Percentiles rank a stretch among this genome's conserved stretches.
Conservation (phyloP, 2,329 filamentous ascomycete genomes). For the Cercospora sp. region DNA sequence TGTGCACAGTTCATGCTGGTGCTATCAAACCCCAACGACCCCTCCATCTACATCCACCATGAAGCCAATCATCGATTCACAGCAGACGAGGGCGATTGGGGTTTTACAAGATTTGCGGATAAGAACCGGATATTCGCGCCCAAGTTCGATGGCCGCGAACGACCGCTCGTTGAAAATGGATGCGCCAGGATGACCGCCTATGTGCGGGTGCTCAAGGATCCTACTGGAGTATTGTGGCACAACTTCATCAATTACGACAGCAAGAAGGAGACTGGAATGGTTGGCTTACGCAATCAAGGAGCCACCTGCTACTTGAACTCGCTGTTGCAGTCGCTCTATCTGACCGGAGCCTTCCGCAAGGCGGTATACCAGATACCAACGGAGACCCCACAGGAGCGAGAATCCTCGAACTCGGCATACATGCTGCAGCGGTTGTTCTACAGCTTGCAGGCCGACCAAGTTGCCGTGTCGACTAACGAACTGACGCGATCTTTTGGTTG, state of each 20-base stretch:
- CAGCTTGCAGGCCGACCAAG: conserved; percentile 81
- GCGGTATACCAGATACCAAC: conserved; percentile 98
- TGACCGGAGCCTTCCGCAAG: conserved; percentile 85
- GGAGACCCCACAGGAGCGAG: conserved; percentile 73
- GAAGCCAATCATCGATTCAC: conserved; percentile 94
- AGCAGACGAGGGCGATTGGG: conserved; percentile 95
- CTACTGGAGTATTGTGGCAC: conserved; percentile 86
- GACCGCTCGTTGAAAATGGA: conserved; percentile 76
- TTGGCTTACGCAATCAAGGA: conserved; percentile 94
- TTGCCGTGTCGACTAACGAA: conserved; percentile 85
- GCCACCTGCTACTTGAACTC: conserved; percentile 63
- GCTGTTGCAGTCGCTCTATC: conserved; percentile 49
- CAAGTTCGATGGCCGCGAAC: conserved; percentile 67
- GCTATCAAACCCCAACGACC: conserved; percentile 90
- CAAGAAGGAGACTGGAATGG: conserved; percentile 98
- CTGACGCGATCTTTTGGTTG: conserved; percentile 96
- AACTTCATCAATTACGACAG: conserved; percentile 95
- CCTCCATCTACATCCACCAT: conserved; percentile 74
- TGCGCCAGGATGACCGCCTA: conserved; percentile 79
- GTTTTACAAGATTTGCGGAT: conserved; percentile 95
- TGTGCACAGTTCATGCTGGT: conserved; percentile 95
- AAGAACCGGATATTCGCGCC: conserved; percentile 79
- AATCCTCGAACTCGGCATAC: conserved; percentile 76
- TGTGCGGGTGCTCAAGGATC: conserved; percentile 78
- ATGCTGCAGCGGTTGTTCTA: conserved; percentile 93